These are phyloP conservation scores for Trametes sp. DNA, from an alignment of 1,284 basidiomycete genomes.

Conservation along the genomic window DNA sequence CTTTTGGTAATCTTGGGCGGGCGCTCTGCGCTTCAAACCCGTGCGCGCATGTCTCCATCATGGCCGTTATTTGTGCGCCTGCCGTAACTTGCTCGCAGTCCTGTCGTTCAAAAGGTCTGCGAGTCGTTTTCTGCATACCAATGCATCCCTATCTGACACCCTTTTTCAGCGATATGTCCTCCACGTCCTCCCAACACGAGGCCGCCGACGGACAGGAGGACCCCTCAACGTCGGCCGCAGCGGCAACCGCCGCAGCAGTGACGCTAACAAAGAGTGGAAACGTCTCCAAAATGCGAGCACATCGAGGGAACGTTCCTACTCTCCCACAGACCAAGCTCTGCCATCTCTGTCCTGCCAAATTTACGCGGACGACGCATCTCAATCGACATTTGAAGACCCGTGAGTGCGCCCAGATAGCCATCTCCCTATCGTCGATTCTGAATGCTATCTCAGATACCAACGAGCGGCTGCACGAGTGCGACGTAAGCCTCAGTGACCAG, in stretches of 20 bases:
- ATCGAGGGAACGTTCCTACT: constrained; percentile 45
- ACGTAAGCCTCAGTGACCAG: constrained; percentile 43
- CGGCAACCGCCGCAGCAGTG: constrained; percentile 7
- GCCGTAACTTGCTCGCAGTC: not conserved
- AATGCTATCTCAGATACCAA: constrained; percentile 46
- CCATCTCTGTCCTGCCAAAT: constrained; percentile 62
- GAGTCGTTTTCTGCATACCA: too few species aligned
- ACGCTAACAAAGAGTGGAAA: constrained; percentile 38
- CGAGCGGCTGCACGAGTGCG: constrained; percentile 58
- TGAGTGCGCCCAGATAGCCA: constrained; percentile 32
- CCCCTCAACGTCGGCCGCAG: not conserved
- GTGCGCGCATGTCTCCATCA: not conserved
- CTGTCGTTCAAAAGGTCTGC: not conserved
- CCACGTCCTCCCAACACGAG: not conserved
- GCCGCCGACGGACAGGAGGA: not conserved
- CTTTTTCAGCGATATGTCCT: not conserved
- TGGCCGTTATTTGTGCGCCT: not conserved
- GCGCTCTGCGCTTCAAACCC: not conserved
- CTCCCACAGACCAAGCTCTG: constrained; percentile 59
- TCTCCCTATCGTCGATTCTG: not conserved
- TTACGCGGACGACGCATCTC: constrained; percentile 64
- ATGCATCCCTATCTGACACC: not conserved
- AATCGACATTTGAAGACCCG: constrained; percentile 58
- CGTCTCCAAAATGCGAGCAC: constrained; percentile 44
- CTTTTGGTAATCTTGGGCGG: constrained; percentile 4